Base-by-base conservation (phyloP, 441 rosid species). In the Oxalis stricta region DNA sequence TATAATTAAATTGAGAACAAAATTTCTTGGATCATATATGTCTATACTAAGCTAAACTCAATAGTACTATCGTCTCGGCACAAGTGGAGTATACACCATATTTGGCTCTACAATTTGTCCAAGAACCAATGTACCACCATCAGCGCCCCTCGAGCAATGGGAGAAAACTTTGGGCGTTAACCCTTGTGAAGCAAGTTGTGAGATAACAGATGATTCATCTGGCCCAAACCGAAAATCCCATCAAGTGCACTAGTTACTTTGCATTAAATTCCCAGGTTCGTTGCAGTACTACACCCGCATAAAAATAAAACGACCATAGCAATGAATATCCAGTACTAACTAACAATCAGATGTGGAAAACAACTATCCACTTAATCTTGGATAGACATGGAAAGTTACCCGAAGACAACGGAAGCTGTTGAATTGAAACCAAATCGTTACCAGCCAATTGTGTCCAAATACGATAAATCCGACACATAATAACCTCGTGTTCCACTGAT, bases 71-170 rank as follows among this genome's bases (percentile, higher is more conserved):
- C 70, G 79, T 55, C 74, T 68, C 10, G 76, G 76, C 33, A 77
- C 70, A 30, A 77, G 82, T 1, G 91, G 85, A 57, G 74, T 80
- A 48, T 77, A 80, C 37, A 80, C 85, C 14, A 80, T 74, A 58
- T 61, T 63, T 14, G 85, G 91, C 46, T 74, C 85, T 65, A 77
- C 32, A 53, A 80, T 80, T 73, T 77, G 80, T 37, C 91, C 91
- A 34, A 80, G 91, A 44, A 80, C 91, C 67, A 80, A 68, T 44
- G 70, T 71, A 17, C 85, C 91, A 18, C 91, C 91, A 55, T 85
- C 85, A 39, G 56, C 75, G 37, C 76, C 76, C 52, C 66, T 80
- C 50, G 77, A 58, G 59, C 91, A 80, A 70, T 80, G 91, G 28
- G 91, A 80, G 58, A 80, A 80, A 26, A 70, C 73, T 46, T 67